Conservation (phyloP, 768 basidiomycete species). For the Naganishia randhawae region DNA sequence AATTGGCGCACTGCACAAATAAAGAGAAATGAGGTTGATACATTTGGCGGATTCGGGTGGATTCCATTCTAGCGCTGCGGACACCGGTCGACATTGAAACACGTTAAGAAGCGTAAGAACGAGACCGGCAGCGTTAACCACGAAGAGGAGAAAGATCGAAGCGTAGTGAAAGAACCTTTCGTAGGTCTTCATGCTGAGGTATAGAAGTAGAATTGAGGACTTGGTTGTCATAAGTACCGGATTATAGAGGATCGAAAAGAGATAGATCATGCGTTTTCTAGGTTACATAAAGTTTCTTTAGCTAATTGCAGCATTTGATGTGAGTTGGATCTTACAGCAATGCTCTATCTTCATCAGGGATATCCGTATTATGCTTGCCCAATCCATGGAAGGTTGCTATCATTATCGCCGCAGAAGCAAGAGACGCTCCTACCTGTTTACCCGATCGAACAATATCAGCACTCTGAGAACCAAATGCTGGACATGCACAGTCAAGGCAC, state of each 20-base stretch:
- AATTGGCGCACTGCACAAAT: constrained; percentile 46
- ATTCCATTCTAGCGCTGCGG: constrained; percentile 35
- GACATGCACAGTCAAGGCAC: constrained; percentile 10
- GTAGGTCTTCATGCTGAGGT: constrained; percentile 41
- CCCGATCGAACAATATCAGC: not conserved
- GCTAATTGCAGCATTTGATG: not conserved
- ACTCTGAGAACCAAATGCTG: not conserved
- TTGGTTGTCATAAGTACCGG: constrained; percentile 48
- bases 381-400: constrained; percentile 36
- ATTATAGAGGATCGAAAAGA: constrained; percentile 46
- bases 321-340: not conserved
- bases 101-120: constrained; percentile 46
- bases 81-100: constrained; percentile 45
- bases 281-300: constrained; percentile 16
- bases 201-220: constrained; percentile 45
- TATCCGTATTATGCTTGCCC: constrained; percentile 28
- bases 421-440: not conserved
- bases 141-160: constrained; percentile 34
- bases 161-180: constrained; percentile 42
- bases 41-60: constrained; percentile 29
- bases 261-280: constrained; percentile 35
- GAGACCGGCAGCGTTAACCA: constrained; percentile 43
- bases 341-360: not conserved
- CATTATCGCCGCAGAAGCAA: constrained; percentile 33
- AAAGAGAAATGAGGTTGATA: constrained; percentile 44